phyloP scores from a whole-genome alignment of 129 eudicot genomes.

The Sambucus nigra region DNA sequence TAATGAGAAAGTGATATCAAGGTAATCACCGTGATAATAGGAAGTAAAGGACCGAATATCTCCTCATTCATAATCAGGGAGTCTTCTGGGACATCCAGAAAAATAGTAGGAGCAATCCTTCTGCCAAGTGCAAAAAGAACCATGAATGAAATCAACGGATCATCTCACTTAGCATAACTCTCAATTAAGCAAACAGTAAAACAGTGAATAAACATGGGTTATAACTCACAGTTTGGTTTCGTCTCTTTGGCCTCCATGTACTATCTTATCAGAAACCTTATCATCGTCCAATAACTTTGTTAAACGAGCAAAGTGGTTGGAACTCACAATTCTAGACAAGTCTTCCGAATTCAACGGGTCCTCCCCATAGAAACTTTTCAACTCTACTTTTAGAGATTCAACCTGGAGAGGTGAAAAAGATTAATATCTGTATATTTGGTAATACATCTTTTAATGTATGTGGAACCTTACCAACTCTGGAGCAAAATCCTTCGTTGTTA shows the following conservation, averaged over 20 bases:
- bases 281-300: conserved; percentile 55
- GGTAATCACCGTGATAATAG: conserved; percentile 54
- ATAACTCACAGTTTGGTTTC: conserved; percentile 47
- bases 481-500: conserved; percentile 69
- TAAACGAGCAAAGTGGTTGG: conserved; percentile 59
- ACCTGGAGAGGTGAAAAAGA: conserved; percentile 30
- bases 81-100: conserved; percentile 66
- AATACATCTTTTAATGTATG: neutral
- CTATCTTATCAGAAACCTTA: conserved; percentile 53
- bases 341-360: conserved; percentile 62
- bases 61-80: conserved; percentile 81
- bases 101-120: conserved; percentile 63
- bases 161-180: conserved; percentile 1
- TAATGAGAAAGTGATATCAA: neutral
- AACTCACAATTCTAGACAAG: conserved; percentile 50
- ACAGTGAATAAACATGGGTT: neutral
- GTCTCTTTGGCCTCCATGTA: conserved; percentile 73
- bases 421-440: conserved; percentile 2
- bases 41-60: conserved; percentile 87
- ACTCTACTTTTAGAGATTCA: conserved; percentile 42
- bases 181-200: neutral
- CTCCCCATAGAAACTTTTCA: conserved; percentile 55
- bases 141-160: neutral
- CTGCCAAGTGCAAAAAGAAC: conserved; percentile 22
- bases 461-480: conserved; percentile 50